Base-by-base conservation (phyloP, 495 filamentous ascomycete genomes). In the Hyphodiscus hymeniophilus region DNA sequence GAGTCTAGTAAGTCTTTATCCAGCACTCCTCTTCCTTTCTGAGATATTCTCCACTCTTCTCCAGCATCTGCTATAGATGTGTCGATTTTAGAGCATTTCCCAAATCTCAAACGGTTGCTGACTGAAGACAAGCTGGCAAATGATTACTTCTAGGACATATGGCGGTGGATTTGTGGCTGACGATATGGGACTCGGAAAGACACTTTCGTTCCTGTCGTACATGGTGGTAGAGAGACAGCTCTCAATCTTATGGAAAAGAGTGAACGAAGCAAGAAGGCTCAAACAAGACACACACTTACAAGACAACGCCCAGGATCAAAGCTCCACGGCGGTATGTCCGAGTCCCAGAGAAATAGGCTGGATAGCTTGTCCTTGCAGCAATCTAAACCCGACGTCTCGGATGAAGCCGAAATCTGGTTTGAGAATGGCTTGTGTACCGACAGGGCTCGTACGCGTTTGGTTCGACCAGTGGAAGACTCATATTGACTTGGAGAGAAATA, bases 111-210 rank as follows among this genome's bases (percentile, higher is more conserved):
- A n/a, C n/a, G n/a, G n/a, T n/a, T n/a, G n/a, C n/a, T n/a, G n/a
- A n/a, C n/a, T n/a, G n/a, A n/a, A n/a, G n/a, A n/a, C n/a, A n/a
- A n/a, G n/a, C 10, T 54, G 51, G 51, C 51, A 54, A 43, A 48
- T 54, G 45, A 23, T 24, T 11, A 48, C 26, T 17, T 48, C 45
- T 15, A 38, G 51, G 13, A 39, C 20, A 11, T 12, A 48, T 16
- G 51, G 51, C 15, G 51, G 51, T 15, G 51, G 51, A 1, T 54
- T 54, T 33, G 28, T 54, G 15, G 51, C 40, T 12, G 51, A 54
- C 26, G 38, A 42, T 11, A 47, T 48, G 45, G 51, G 51, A 0
- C 40, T 54, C 3, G 51, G 51, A 15, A 54, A 54, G 40, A 54
- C 51, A 17, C 40, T 54, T 7, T 21, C 39, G 4, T 54, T 54